These are phyloP conservation scores for Curvularia spicifera DNA, from an alignment of 2,329 filamentous ascomycete species.

Conservation along the genomic window DNA sequence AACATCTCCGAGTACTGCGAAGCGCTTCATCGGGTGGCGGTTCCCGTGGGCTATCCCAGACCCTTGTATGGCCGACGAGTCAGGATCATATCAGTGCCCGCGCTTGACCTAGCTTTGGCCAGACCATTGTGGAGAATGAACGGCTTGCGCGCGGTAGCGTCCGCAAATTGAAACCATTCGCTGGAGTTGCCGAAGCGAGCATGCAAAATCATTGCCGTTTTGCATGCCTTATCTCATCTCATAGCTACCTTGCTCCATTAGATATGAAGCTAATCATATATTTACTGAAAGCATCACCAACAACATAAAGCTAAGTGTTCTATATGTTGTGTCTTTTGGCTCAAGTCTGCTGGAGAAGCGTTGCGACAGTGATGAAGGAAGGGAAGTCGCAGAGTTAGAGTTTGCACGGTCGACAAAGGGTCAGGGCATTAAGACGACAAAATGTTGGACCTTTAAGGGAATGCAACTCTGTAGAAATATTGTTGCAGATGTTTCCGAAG, in stretches of 20 bases:
- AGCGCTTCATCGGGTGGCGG: background rate
- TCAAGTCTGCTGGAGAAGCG: background rate
- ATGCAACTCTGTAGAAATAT: too few relatives aligned
- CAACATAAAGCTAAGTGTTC: too few relatives aligned
- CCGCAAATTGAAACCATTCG: background rate
- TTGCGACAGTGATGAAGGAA: background rate
- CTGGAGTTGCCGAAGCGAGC: background rate
- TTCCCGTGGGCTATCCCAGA: background rate
- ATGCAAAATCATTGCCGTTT: constrained; percentile 3
- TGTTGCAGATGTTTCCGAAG: background rate
- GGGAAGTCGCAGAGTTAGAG: background rate
- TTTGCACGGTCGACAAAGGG: background rate
- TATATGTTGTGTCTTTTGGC: background rate
- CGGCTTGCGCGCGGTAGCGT: background rate
- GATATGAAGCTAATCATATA: background rate
- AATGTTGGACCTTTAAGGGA: too few relatives aligned
- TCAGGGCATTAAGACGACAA: background rate
- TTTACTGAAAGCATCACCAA: background rate
- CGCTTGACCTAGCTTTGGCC: background rate
- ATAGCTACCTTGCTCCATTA: too few relatives aligned
- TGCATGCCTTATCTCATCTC: background rate
- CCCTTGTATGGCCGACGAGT: background rate
- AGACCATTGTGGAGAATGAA: background rate
- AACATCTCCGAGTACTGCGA: background rate
- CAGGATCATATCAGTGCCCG: background rate